Conservation (phyloP, 371 early-diverging fungal genomes). For the Mucor sp. region DNA sequence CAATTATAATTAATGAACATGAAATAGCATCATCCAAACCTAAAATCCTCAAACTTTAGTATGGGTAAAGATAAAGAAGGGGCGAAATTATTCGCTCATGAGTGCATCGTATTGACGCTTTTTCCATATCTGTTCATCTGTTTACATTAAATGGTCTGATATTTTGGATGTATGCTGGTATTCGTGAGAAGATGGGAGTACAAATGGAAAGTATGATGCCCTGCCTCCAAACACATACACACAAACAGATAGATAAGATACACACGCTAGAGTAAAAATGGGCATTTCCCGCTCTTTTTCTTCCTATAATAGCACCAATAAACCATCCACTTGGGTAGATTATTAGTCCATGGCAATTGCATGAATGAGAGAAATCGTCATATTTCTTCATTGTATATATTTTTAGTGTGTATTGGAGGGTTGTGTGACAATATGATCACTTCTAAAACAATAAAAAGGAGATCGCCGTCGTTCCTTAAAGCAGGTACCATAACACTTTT, state of each 20-base stretch:
- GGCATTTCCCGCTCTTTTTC: neutral
- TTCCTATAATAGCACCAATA: neutral
- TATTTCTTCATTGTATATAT: neutral
- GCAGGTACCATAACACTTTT: slow-evolving; percentile 10
- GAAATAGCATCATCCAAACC: neutral
- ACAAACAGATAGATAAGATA: neutral
- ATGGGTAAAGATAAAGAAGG: neutral
- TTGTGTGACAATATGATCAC: neutral
- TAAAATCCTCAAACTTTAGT: neutral
- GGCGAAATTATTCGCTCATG: neutral
- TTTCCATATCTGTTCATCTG: neutral
- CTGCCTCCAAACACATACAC: too few species aligned
- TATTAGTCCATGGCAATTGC: neutral
- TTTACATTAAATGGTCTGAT: neutral
- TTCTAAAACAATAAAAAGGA: slow-evolving; percentile 6
- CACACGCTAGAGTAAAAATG: neutral
- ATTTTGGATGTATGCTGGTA: neutral
- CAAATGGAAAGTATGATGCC: too few species aligned
- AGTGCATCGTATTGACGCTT: neutral
- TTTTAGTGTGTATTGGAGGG: too few species aligned
- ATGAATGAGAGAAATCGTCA: neutral
- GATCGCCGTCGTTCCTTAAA: slow-evolving; percentile 20
- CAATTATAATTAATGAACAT: neutral
- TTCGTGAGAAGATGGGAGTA: neutral
- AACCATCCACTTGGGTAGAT: neutral